These are phyloP conservation scores for Eucalyptus albens DNA, from an alignment of 345 rosid species.

Conservation along the genomic window DNA sequence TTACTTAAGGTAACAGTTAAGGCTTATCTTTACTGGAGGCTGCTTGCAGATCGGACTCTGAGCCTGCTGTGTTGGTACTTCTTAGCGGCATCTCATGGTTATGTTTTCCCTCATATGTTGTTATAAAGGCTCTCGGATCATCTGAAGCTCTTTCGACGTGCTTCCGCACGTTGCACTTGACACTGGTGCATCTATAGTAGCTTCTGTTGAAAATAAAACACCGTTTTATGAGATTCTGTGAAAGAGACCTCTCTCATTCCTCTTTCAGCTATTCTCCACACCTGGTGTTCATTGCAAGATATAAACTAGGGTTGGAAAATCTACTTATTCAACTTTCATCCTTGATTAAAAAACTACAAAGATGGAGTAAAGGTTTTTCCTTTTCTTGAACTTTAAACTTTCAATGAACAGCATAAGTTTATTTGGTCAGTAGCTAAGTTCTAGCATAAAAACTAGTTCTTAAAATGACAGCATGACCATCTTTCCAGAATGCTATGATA, in stretches of 20 bases:
- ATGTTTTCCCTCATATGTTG: conserved; percentile 94
- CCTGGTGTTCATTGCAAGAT: not conserved
- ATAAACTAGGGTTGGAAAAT: not conserved
- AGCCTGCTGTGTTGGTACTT: conserved; percentile 5
- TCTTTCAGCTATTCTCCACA: not conserved
- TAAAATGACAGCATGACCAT: not conserved
- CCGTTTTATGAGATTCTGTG: not conserved
- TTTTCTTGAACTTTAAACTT: not conserved
- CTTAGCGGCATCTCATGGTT: conserved; percentile 70
- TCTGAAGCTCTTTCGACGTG: conserved; percentile 88
- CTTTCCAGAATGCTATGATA: not conserved
- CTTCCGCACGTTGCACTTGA: conserved; percentile 79
- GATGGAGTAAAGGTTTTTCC: not conserved
- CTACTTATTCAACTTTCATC: not conserved
- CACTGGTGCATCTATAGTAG: conserved; percentile 83
- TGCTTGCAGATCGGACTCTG: conserved; percentile 2
- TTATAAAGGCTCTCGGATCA: conserved; percentile 76
- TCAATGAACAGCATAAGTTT: not conserved
- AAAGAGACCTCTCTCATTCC: not conserved
- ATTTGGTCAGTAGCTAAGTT: not conserved
- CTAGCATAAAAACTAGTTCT: not conserved
- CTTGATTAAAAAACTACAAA: not conserved
- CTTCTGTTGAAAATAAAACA: conserved; percentile 40
- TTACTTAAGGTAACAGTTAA: not conserved
- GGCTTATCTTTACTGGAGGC: conserved; percentile 13